Conservation (phyloP, 306 rosid genomes). For the Vicia faba region DNA sequence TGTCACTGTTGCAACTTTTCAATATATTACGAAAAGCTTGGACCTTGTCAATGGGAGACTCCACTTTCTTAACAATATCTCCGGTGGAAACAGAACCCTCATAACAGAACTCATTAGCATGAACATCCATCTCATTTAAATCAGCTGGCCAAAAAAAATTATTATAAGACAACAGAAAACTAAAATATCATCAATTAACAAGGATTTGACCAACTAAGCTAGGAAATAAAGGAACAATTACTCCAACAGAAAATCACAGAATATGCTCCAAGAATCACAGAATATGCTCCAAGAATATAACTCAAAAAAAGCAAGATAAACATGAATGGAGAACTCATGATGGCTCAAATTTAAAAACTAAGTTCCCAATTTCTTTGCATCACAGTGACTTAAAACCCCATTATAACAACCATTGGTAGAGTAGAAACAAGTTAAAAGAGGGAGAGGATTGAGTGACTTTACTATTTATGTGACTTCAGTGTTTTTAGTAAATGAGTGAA, state of each 20-base stretch:
- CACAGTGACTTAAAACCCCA: background rate
- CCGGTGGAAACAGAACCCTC: slow-evolving; percentile 83
- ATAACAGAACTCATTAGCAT: slow-evolving; percentile 82
- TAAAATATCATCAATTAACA: slow-evolving; percentile 1
- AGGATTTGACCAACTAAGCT: slow-evolving; percentile 33
- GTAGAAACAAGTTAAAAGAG: background rate
- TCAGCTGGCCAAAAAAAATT: slow-evolving; percentile 55
- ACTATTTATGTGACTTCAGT: too few species aligned
- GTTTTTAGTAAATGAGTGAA: too few species aligned
- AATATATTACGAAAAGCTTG: slow-evolving; percentile 60
- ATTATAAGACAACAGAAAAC: slow-evolving; percentile 19
- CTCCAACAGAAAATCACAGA: slow-evolving; percentile 14
- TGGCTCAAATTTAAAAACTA: background rate
- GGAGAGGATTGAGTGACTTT: too few species aligned
- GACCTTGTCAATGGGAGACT: slow-evolving; percentile 90
- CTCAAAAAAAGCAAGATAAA: slow-evolving; percentile 17
- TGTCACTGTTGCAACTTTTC: slow-evolving; percentile 47
- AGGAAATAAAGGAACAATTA: slow-evolving; percentile 15
- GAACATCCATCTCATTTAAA: slow-evolving; percentile 62
- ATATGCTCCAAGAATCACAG: slow-evolving; percentile 1
- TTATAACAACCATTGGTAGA: slow-evolving; percentile 9
- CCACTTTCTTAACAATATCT: slow-evolving; percentile 74
- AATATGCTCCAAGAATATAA: slow-evolving; percentile 16
- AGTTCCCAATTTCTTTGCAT: background rate
- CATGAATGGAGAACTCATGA: slow-evolving; percentile 13